Base-by-base conservation (phyloP, 371 early-diverging fungal genomes). In the Circinella minor region DNA sequence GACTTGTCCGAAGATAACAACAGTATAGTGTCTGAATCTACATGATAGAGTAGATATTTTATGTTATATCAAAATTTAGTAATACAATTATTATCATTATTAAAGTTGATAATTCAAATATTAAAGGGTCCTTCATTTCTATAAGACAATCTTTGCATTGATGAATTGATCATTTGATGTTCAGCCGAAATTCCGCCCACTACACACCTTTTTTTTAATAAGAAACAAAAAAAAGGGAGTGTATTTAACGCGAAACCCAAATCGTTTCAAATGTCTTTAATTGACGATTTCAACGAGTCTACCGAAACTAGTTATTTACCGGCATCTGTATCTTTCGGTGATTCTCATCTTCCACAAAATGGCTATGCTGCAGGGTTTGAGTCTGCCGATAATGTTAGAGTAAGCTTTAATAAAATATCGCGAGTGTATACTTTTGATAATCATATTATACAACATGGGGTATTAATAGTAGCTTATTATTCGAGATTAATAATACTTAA, bases 231-330 rank as follows among this genome's bases (percentile, higher is more conserved):
- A 51, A 51, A 51, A 51, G 15, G 51, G 51, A 51, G 51, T 17
- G 14, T 3, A 15, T 51, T 51, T 15, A 15, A 15, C 51, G 51
- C 51, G 57, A 57, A 34, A 18, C 57, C 7, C 13, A 34, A 18
- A 57, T 43, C 20, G 57, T 57, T 57, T 54, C 48, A 57, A 65
- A 81, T 79, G 79, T 79, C 82, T 46, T 67, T 79, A 48, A 76
- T 81, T 57, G 79, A 81, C 65, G 82, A 79, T 63, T 79, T 77
- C 61, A 75, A 76, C 37, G 81, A 76, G 55, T 72, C 81, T 43
- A 66, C 73, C 11, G 78, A 78, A 55, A 60, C 74, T 8, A 64
- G 60, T 13, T 39, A 54, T 49, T 67, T 73, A 1, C 70, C 71
- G 5, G 71, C 64, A 4, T 10, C 68, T 13, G 67, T 64, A 14